Conservation (phyloP, 768 basidiomycete species). For the Mycena albidolilacea region DNA sequence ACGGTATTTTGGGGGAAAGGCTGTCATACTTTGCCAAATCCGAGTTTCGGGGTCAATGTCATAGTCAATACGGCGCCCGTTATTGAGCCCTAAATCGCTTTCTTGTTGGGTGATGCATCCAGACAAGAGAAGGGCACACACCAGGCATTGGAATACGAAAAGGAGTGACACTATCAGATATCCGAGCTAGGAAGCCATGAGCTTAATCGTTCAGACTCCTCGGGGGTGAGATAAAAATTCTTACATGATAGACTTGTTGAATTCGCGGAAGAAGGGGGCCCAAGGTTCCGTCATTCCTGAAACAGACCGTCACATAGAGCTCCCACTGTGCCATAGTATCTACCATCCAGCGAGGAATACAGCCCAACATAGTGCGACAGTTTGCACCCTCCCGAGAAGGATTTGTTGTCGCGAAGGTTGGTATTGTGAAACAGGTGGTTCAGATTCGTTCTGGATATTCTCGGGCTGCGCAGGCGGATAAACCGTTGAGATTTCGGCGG, state of each 20-base stretch:
- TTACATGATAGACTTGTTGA: conserved; percentile 38
- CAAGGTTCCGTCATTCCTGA: conserved; percentile 36
- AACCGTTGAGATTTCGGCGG: neutral
- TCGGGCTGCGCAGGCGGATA: conserved; percentile 4
- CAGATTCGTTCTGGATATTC: too few species aligned
- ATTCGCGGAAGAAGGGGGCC: conserved; percentile 39
- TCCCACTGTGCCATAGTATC: neutral
- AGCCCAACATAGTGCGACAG: conserved; percentile 23
- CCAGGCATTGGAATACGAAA: conserved; percentile 54
- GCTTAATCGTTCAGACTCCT: neutral
- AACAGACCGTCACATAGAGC: neutral
- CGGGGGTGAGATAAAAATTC: neutral
- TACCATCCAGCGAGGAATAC: conserved; percentile 35
- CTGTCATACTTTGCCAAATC: conserved; percentile 61
- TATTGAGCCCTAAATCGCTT: conserved; percentile 59
- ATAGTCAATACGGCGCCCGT: conserved; percentile 64
- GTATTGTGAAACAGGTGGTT: neutral
- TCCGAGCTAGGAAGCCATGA: conserved; percentile 49
- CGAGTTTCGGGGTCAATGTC: conserved; percentile 60
- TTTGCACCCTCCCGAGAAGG: conserved; percentile 27
- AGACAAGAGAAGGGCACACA: neutral
- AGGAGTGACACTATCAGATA: conserved; percentile 67
- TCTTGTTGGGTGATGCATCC: neutral
- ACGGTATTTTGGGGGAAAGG: neutral
- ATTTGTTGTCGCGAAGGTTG: conserved; percentile 26